Conservation (phyloP, 179 eudicot genomes). For the Spergularia azorica region DNA sequence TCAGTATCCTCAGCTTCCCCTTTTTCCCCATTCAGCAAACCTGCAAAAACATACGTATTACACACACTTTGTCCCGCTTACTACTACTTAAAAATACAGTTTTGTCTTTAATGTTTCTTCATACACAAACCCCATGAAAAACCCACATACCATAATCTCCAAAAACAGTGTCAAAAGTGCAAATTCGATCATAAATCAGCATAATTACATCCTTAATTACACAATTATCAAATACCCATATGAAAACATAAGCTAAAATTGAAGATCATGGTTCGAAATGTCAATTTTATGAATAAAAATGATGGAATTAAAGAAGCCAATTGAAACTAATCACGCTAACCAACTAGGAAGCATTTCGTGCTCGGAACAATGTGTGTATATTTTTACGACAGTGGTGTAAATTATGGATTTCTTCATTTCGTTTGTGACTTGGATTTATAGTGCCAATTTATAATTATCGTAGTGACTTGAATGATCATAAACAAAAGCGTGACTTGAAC, state of each 20-base stretch:
- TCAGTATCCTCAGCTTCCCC: conserved; percentile 60
- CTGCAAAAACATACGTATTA: background rate
- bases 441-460: too few relatives aligned
- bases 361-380: too few relatives aligned
- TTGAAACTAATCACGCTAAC: background rate
- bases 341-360: too few relatives aligned
- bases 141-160: background rate
- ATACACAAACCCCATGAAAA: background rate
- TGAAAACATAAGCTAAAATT: background rate
- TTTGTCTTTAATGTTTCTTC: background rate
- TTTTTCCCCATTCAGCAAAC: conserved; percentile 41
- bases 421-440: too few relatives aligned
- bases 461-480: too few relatives aligned
- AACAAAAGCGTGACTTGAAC: too few relatives aligned
- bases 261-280: background rate
- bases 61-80: background rate
- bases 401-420: too few relatives aligned
- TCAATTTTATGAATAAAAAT: background rate
- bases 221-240: background rate
- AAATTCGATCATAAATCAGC: too few relatives aligned
- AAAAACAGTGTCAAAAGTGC: too few relatives aligned
- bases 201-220: too few relatives aligned
- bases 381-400: too few relatives aligned
- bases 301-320: background rate
- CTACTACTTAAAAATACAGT: too few relatives aligned